Evolutionary conservation across 345 rosid species (phyloP).

Genomic region (Pistacia integerrima): DNA sequence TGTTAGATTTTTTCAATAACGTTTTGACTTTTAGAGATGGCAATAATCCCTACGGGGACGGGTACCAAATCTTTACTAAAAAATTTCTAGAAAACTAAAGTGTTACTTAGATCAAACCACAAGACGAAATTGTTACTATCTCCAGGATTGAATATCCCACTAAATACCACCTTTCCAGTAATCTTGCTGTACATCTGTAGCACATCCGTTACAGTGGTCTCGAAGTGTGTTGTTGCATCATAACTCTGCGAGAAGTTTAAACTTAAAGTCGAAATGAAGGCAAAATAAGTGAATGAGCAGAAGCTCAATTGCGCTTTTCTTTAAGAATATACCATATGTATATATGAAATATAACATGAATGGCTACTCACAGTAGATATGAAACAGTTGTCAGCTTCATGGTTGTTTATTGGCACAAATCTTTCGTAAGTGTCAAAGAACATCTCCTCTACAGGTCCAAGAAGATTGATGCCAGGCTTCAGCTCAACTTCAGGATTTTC

Average conservation of each 20-base stretch:
- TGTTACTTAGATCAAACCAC: no score
- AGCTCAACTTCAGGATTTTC: slow-evolving; percentile 75
- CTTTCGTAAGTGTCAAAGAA: slow-evolving; percentile 83
- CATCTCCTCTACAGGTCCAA: slow-evolving; percentile 78
- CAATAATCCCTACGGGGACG: no score
- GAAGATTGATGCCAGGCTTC: slow-evolving; percentile 79
- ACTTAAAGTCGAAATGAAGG: background rate
- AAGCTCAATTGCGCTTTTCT: no score
- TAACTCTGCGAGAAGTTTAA: slow-evolving; percentile 54
- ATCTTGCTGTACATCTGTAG: slow-evolving; percentile 73
- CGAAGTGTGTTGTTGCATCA: slow-evolving; percentile 89
- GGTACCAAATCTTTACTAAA: no score
- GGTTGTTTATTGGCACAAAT: slow-evolving; percentile 62
- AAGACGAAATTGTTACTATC: no score
- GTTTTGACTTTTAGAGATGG: no score
- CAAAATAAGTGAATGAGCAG: no score
- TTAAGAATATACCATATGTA: background rate
- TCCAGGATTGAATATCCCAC: no score
- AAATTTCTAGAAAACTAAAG: no score
- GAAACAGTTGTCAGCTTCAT: slow-evolving; percentile 67
- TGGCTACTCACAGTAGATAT: slow-evolving; percentile 66
- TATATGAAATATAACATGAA: background rate
- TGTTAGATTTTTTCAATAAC: no score
- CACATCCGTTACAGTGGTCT: slow-evolving; percentile 75
- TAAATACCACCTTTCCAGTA: slow-evolving; percentile 73